These are phyloP conservation scores for Neonothopanus nambi DNA, from an alignment of 1,284 basidiomycete genomes.

Conservation along the genomic window DNA sequence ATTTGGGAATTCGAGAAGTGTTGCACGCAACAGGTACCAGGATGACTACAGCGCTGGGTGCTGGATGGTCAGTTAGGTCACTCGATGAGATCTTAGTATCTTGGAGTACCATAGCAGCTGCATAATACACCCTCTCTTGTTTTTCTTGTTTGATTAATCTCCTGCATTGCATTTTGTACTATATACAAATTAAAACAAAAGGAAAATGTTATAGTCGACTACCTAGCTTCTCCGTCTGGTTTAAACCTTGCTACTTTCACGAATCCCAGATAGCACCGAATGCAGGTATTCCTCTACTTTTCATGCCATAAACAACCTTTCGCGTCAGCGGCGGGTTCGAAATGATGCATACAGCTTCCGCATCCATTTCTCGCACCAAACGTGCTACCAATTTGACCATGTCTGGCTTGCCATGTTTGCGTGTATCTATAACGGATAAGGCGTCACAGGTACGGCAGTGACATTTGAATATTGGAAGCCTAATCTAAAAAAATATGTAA, in stretches of 20 bases:
- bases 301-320: conserved; percentile 62
- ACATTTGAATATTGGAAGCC: background rate
- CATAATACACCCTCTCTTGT: background rate
- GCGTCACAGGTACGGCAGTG: no score
- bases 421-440: conserved; percentile 45
- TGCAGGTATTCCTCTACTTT: conserved; percentile 58
- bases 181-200: no score
- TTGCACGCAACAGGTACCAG: conserved; percentile 65
- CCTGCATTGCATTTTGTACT: no score
- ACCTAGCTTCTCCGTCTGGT: no score
- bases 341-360: conserved; percentile 62
- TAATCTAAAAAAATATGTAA: conserved; percentile 2
- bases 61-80: conserved; percentile 66
- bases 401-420: conserved; percentile 58
- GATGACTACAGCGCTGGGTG: conserved; percentile 63
- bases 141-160: background rate
- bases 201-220: no score
- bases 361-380: conserved; percentile 58
- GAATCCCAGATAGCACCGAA: conserved; percentile 61
- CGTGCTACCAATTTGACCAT: conserved; percentile 61
- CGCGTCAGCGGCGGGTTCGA: conserved; percentile 62
- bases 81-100: conserved; percentile 61
- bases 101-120: conserved; percentile 48
- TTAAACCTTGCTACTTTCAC: no score
- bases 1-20: conserved; percentile 67